These are phyloP conservation scores for Byssochlamys sp. DNA, from an alignment of 2,329 filamentous ascomycete species.

Conservation along the genomic window DNA sequence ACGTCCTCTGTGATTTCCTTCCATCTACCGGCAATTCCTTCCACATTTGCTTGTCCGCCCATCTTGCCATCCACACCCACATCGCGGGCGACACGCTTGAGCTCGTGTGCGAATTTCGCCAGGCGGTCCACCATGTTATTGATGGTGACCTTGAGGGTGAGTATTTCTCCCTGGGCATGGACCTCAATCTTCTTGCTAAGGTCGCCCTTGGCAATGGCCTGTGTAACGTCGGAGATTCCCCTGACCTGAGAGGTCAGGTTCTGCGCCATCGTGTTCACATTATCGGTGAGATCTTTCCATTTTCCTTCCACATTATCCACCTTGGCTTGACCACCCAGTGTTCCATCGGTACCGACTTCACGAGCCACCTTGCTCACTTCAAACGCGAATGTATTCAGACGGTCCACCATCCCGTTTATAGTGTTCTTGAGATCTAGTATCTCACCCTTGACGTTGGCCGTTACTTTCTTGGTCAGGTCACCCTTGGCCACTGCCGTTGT, in stretches of 20 bases:
- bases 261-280: conserved; percentile 55
- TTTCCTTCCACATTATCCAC: conserved; percentile 54
- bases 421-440: conserved; percentile 87
- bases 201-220: conserved; percentile 84
- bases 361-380: conserved; percentile 54
- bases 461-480: conserved; percentile 86
- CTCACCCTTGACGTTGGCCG: conserved; percentile 80
- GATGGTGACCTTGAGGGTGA: conserved; percentile 84
- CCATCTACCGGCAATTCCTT: conserved; percentile 82
- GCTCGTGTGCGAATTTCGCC: conserved; percentile 85
- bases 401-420: conserved; percentile 56
- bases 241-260: conserved; percentile 58
- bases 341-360: conserved; percentile 53
- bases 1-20: conserved; percentile 93
- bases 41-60: conserved; percentile 89
- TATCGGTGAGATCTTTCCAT: conserved; percentile 54
- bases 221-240: conserved; percentile 81
- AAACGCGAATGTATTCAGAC: conserved; percentile 51
- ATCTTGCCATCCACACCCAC: conserved; percentile 94
- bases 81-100: conserved; percentile 84
- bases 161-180: conserved; percentile 81
- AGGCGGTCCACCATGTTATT: conserved; percentile 94
- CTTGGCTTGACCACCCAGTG: conserved; percentile 49
- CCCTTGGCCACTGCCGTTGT: conserved; percentile 87
- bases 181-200: conserved; percentile 92